Evolutionary conservation across 1,284 basidiomycete genomes (phyloP).

Genomic region (Cutaneotrichosporon sp.): DNA sequence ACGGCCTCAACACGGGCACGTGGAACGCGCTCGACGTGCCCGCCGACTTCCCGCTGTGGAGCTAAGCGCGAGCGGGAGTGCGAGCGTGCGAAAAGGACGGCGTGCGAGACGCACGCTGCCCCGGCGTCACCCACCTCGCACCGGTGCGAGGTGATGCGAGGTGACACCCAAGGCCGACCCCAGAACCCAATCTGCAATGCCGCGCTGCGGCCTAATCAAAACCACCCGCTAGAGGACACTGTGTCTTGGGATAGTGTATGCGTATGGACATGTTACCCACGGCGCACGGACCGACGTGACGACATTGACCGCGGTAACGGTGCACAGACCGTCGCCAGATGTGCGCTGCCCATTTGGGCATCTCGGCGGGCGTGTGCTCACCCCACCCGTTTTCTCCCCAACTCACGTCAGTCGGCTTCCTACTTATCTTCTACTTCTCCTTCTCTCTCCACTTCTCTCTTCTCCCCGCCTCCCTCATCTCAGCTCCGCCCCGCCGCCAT

Average conservation of each 20-base stretch:
- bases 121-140: too few relatives aligned
- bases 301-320: background rate
- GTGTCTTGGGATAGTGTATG: constrained; percentile 1
- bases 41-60: constrained; percentile 46
- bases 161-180: background rate
- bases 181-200: background rate
- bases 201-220: constrained; percentile 2
- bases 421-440: background rate
- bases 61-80: constrained; percentile 20
- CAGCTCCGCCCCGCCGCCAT: too few relatives aligned
- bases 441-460: background rate
- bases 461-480: background rate
- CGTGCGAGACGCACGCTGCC: background rate
- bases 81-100: background rate
- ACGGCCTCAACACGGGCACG: constrained; percentile 23
- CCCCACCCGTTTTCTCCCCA: background rate
- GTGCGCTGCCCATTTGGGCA: background rate
- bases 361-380: background rate
- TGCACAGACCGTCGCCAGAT: background rate
- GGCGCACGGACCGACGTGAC: background rate
- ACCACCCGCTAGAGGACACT: background rate
- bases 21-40: constrained; percentile 47
- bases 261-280: background rate
- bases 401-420: background rate
- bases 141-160: too few relatives aligned